Base-by-base conservation (phyloP, 441 rosid genomes). In the Euphorbia corollata region DNA sequence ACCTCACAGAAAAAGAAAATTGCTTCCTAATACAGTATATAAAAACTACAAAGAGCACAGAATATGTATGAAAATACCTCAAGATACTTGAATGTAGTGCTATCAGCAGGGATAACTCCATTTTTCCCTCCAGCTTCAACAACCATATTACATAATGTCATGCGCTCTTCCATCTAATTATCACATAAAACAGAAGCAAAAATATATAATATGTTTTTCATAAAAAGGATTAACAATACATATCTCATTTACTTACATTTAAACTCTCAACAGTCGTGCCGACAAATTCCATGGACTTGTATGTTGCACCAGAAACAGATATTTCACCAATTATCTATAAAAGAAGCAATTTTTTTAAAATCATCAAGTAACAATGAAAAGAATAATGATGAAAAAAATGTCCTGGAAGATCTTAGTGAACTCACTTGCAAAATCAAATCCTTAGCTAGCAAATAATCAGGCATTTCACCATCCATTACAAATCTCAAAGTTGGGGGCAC, bases 101-200 rank as follows among this genome's bases (percentile, higher is more conserved):
- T 78, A 77, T 93, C 99, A 71, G 97, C 92, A 22, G 97, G 96
- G 68, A 93, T 82, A 68, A 93, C 89, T 62, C 99, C 97, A 65
- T 93, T 93, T 83, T 91, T 94, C 45, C 96, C 99, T 73, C 99
- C 97, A 73, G 97, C 99, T 85, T 94, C 99, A 53, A 94, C 78
- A 62, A 89, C 99, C 99, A 93, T 93, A 80, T 89, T 91, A 84
- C 99, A 93, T 16, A 93, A 68, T 13, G 97, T 91, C 97, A 94
- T 93, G 61, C 97, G 84, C 69, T 94, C 99, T 88, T 94, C 97
- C 96, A 94, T 94, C 99, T 94, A 79, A 65, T 62, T 47, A 68
- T 41, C 47, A 59, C 54, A 71, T 68, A 63, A 19, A 50, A 60
- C 38, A 59, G 67, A 70, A 69, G 47, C 45, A 61, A 58, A 30